Base-by-base conservation (phyloP, 306 rosid genomes). In the Geum urbanum region DNA sequence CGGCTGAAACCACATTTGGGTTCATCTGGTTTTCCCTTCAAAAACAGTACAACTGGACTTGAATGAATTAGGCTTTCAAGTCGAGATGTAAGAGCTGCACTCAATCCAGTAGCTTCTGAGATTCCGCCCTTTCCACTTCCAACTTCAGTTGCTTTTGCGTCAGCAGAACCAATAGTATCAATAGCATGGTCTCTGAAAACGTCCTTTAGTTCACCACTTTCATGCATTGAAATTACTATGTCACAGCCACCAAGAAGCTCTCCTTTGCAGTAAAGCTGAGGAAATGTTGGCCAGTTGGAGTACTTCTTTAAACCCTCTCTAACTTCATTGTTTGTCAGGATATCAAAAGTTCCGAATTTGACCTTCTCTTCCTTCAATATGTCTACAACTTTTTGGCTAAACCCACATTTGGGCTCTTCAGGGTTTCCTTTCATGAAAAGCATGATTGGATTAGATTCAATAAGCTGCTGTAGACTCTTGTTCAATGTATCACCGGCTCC, bases 171-270 rank as follows among this genome's bases (percentile, higher is more conserved):
- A n/a, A 35, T 55, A 15, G 57, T 77, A 69, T 74, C 77, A 27
- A 94, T 76, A 41, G 90, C 96, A 62, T 88, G 89, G 77, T 90
- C 98, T 74, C 76, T 84, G 81, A 94, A 94, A 76, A 88, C 91
- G 27, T 86, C 85, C 72, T 77, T 78, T 62, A 90, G 52, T 64
- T 94, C 97, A 57, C 97, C 97, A 81, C 90, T 80, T 80, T 90
- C 98, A 15, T 90, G 96, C 98, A 94, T 86, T 64, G 97, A 91
- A 66, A 88, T 79, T 64, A 43, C 84, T 67, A 94, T 94, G 89
- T 94, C 97, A 72, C 85, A 87, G 54, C 99, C 99, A 59, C 99
- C 99, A 61, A 94, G 82, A 76, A 94, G 92, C 74, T 94, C 97
- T 52, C 96, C 95, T 84, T 91, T 87, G 89, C 95, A 90, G 81